phyloP scores from a whole-genome alignment of 2,329 filamentous ascomycete species.

The Hypoxylon sp. region DNA sequence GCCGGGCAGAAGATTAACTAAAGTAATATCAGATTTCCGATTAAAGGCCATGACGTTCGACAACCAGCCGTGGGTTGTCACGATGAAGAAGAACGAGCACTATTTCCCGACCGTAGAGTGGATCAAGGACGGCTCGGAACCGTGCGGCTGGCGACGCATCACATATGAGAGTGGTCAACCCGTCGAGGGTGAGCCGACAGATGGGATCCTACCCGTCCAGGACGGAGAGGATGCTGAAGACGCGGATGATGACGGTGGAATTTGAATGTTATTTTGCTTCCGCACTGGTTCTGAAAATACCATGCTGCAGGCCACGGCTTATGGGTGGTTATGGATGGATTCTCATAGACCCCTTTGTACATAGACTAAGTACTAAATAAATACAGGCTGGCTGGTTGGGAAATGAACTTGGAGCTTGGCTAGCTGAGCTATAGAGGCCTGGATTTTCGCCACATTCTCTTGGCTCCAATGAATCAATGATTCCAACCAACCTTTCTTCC shows the following conservation, averaged over 20 bases:
- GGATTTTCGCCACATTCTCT: background rate
- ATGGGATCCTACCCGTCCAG: slow-evolving; percentile 61
- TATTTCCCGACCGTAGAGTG: slow-evolving; percentile 84
- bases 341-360: slow-evolving; percentile 22
- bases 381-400: background rate
- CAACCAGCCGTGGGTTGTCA: slow-evolving; percentile 98
- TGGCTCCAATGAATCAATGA: background rate
- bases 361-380: slow-evolving; percentile 14
- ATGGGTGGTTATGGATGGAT: background rate
- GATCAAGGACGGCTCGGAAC: slow-evolving; percentile 73
- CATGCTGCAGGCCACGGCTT: background rate
- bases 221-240: slow-evolving; percentile 60
- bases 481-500: background rate
- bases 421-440: background rate
- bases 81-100: slow-evolving; percentile 99
- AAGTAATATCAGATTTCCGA: slow-evolving; percentile 78
- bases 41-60: slow-evolving; percentile 98
- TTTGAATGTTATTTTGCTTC: slow-evolving; percentile 8
- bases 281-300: background rate
- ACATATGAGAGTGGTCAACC: slow-evolving; percentile 72
- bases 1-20: slow-evolving; percentile 34
- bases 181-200: slow-evolving; percentile 68
- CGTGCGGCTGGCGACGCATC: slow-evolving; percentile 74
- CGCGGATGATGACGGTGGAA: slow-evolving; percentile 55
- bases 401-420: slow-evolving; percentile 2